Evolutionary conservation across 495 filamentous ascomycete species (phyloP), one percentile per base, ranked within the genome.

Genomic region (Sporormia fimetaria): DNA sequence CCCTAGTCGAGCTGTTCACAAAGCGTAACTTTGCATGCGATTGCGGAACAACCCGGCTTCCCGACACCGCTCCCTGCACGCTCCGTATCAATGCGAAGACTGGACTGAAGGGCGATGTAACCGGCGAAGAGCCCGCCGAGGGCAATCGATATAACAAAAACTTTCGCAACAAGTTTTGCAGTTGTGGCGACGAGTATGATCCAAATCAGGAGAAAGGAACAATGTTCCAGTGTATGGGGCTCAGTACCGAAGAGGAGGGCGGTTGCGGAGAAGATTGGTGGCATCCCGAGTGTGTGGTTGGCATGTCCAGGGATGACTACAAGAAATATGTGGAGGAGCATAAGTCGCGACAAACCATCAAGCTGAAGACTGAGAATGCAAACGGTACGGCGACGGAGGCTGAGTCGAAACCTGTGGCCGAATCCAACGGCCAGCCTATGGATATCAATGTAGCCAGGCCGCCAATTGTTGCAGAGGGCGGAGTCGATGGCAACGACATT

Each of bases 241-340:
- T 99, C 3, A 87, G 85, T 0, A 78, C 75, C 0, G 73, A 73
- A 23, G 80, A 80, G 49, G 77, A 79, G 3, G 85, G 84, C 6
- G 87, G 86, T 3, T 99, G 92, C 63, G 87, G 90, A 3, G 92
- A 99, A 65, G 92, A 99, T 60, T 99, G 92, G 92, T 99, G 86
- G 71, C 92, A 99, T 66, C 87, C 90, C 10, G 83, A 87, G 41
- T 99, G 92, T 57, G 60, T 99, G 9, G 75, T 94, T 35, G 90
- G 92, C 6, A 57, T 88, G 9, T 73, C 47, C 58, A 68, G 63
- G 45, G 69, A 69, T 50, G 68, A 58, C 70, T 58, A 53, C 42
- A 37, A 59, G 27, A 54, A 58, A 33, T 38, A 40, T 25, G 38
- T 45, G 4, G 38, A 54, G 38, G 49, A 52, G 15, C 21, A 29